Conservation (phyloP, 306 rosid genomes). For the peach (Prunus persica) region DNA sequence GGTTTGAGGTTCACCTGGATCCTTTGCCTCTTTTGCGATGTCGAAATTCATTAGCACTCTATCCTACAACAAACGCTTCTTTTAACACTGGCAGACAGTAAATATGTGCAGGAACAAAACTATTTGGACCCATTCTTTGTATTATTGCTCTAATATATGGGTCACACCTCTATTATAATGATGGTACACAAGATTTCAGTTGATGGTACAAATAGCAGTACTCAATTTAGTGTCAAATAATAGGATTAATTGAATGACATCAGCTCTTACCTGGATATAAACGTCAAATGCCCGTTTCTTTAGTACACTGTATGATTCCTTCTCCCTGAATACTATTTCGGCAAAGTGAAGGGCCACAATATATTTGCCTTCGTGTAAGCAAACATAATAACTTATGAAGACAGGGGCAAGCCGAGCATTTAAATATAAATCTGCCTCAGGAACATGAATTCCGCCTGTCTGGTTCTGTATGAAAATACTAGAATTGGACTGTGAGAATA, state of each 20-base stretch:
- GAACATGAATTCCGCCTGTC: background rate
- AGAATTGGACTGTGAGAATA: background rate
- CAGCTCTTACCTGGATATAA: slow-evolving; percentile 1
- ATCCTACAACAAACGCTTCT: background rate
- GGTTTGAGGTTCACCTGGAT: rapidly evolving
- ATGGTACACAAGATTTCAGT: too few relatives aligned
- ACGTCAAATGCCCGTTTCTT: background rate
- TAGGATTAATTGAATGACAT: background rate
- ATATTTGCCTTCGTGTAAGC: slow-evolving; percentile 24
- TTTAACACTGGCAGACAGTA: too few relatives aligned
- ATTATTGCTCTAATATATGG: too few relatives aligned
- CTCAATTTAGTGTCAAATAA: too few relatives aligned
- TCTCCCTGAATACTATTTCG: background rate
- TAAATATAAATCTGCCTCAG: background rate
- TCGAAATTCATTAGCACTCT: background rate
- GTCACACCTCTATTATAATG: too few relatives aligned
- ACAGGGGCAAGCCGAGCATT: slow-evolving; percentile 24
- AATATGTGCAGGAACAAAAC: too few relatives aligned
- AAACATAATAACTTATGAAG: slow-evolving; percentile 29
- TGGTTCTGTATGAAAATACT: background rate
- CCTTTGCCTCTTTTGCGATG: background rate
- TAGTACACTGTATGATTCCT: background rate
- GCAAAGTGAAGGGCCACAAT: slow-evolving; percentile 27
- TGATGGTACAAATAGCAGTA: background rate
- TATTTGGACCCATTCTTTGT: too few relatives aligned